Percentiles rank a stretch among this genome's conserved stretches.
Conservation (phyloP, 192 early-diverging fungal genomes). For the Coemansia sp. region DNA sequence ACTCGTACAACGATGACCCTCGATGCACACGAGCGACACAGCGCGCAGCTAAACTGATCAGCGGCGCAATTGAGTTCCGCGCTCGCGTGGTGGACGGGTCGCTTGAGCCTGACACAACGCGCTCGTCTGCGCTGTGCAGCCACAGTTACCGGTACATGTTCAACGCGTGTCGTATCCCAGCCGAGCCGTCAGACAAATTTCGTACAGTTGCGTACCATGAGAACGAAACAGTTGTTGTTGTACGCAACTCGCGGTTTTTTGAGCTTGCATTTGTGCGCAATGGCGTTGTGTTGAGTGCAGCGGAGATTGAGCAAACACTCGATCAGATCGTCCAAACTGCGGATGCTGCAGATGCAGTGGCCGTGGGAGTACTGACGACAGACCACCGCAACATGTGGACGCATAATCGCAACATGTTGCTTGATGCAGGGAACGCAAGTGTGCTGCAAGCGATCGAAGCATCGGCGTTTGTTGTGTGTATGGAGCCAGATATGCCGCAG, state of each 20-base stretch:
- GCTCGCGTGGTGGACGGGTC: slow-evolving; percentile 67
- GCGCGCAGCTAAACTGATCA: slow-evolving; percentile 84
- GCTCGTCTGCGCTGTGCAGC: slow-evolving; percentile 74
- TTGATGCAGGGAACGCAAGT: slow-evolving; percentile 64
- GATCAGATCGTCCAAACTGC: slow-evolving; percentile 66
- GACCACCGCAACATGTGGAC: slow-evolving; percentile 94
- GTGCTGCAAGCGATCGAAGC: slow-evolving; percentile 85
- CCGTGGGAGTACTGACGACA: slow-evolving; percentile 86
- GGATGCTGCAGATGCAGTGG: slow-evolving; percentile 60
- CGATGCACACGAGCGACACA: slow-evolving; percentile 70
- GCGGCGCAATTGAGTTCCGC: slow-evolving; percentile 84
- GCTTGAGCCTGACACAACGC: slow-evolving; percentile 79
- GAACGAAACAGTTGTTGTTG: slow-evolving; percentile 80
- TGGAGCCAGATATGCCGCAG: slow-evolving; percentile 82
- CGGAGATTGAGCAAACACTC: slow-evolving; percentile 77
- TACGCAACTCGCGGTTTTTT: slow-evolving; percentile 89
- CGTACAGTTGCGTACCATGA: slow-evolving; percentile 63
- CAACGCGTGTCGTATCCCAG: slow-evolving; percentile 90
- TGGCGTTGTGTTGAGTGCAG: slow-evolving; percentile 58
- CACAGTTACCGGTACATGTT: slow-evolving; percentile 96
- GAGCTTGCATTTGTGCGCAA: slow-evolving; percentile 67
- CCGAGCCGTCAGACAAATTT: slow-evolving; percentile 81
- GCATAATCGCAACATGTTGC: slow-evolving; percentile 65
- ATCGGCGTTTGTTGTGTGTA: slow-evolving; percentile 84
- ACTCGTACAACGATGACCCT: slow-evolving; percentile 86